Conservation (phyloP, 331 rosid genomes). For the Prunus yedoensis region DNA sequence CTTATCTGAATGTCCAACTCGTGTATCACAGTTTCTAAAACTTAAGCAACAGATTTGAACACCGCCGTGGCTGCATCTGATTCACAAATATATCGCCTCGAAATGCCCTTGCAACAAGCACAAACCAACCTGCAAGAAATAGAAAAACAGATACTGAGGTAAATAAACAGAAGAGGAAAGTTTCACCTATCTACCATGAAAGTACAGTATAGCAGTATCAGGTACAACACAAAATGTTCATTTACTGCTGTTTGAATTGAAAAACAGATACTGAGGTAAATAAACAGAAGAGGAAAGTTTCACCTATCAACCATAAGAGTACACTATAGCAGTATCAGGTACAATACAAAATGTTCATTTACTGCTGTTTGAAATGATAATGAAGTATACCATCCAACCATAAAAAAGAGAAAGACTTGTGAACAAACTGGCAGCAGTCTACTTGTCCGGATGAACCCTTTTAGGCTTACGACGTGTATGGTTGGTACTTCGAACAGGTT, state of each 20-base stretch:
- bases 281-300: no score
- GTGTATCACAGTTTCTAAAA: slow-evolving; percentile 12
- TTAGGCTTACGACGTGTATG: slow-evolving; percentile 72
- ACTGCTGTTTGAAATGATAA: not conserved
- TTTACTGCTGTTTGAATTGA: not conserved
- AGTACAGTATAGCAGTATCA: not conserved
- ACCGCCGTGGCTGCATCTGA: not conserved
- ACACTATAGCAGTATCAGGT: no score
- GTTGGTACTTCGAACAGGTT: slow-evolving; percentile 48
- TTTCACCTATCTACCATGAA: not conserved
- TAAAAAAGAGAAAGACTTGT: slow-evolving; percentile 23
- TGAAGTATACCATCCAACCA: slow-evolving; percentile 31
- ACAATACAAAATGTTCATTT: not conserved
- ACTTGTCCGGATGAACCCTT: slow-evolving; percentile 70
- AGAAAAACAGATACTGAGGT: not conserved
- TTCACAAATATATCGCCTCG: slow-evolving; percentile 4
- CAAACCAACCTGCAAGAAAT: slow-evolving; percentile 19
- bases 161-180: no score
- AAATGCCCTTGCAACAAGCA: not conserved
- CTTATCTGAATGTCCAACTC: slow-evolving; percentile 3
- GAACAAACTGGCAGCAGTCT: slow-evolving; percentile 30
- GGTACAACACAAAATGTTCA: not conserved
- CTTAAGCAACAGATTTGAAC: not conserved
- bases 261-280: no score
- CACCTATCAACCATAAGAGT: no score